A percentile compares a stretch with the other conserved stretches of the same genome.
Evolutionary conservation across 176 grass and related monocot genomes (phyloP).

Genomic region (Puya raimondii): DNA sequence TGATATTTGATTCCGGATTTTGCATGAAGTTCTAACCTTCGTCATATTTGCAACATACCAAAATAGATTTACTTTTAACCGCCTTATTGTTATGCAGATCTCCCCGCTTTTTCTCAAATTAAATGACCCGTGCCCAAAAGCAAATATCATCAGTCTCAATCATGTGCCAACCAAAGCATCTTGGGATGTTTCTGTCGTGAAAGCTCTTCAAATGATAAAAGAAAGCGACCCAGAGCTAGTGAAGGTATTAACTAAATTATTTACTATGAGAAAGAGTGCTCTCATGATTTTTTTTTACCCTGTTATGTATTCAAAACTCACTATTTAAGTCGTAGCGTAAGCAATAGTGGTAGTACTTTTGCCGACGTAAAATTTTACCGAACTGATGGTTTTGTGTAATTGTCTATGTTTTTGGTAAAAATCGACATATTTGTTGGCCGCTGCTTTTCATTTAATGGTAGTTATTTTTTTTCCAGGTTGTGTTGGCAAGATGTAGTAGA

Average conservation of each 20-base stretch:
- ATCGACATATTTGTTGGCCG: no score
- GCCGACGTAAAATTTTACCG: no score
- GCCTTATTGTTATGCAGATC: constrained; percentile 45
- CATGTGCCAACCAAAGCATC: constrained; percentile 70
- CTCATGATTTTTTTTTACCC: not conserved
- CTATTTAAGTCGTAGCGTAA: no score
- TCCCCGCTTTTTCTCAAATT: constrained; percentile 38
- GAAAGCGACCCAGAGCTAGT: constrained; percentile 50
- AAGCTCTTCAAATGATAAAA: constrained; percentile 86
- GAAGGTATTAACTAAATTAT: constrained; percentile 42
- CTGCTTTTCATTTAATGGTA: constrained; percentile 13
- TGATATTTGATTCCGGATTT: no score
- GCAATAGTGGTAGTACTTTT: no score
- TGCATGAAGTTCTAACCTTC: not conserved
- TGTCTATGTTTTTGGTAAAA: no score
- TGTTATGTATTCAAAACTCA: not conserved
- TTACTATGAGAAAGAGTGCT: not conserved
- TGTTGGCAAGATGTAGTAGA: constrained; percentile 83
- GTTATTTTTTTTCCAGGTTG: constrained; percentile 42
- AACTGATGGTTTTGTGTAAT: no score
- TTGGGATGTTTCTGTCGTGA: constrained; percentile 79
- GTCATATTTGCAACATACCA: not conserved
- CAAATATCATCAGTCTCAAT: constrained; percentile 52
- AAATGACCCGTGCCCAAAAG: constrained; percentile 34
- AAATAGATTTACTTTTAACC: not conserved